Base-by-base conservation (phyloP, 805 yeast genomes). In the Metschnikowia gelsemii region DNA sequence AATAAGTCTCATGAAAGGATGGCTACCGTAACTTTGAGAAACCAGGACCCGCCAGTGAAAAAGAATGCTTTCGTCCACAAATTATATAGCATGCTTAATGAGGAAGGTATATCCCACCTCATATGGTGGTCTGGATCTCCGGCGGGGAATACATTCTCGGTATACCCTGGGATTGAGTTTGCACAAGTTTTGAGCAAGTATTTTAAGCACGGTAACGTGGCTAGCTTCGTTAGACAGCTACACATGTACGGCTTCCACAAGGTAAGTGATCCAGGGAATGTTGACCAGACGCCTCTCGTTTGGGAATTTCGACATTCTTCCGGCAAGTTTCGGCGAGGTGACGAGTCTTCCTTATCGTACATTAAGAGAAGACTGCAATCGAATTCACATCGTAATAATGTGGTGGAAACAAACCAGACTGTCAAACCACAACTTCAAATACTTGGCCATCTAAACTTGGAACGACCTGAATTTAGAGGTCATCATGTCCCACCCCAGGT, bases 231-330 rank as follows among this genome's bases (percentile, higher is more conserved):
- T 25, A 78, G 97, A 34, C 97, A 91, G 64, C 70, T 90, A 33
- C 96, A 91, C 68, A 91, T 90, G 97, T 89, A 89, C 61, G 96
- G 96, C 1, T 89, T 90, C 68, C 96, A 90, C 63, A 89, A 90
- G 65, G 82, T 85, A 7, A 76, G 67, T 46, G 80, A 76, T 45
- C 71, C 30, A 35, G 40, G 40, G 11, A 43, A 37, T 19, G 30
- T 28, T 19, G 55, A 49, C 38, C 55, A 55, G 31, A 62, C 58
- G 29, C 53, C 62, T 5, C 66, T 72, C 8, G 63, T 76, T 4
- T 78, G 82, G 82, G 82, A 77, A 53, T 78, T 78, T 58, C 73
- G 76, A 45, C 82, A 78, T 47, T 61, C 70, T 33, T 59, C 69
- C 31, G 80, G 80, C 3, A 70, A 66, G 45, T 78, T 78, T 52